These are phyloP conservation scores for Diaporthe capsici DNA, from an alignment of 2,329 filamentous ascomycete species.

Conservation along the genomic window DNA sequence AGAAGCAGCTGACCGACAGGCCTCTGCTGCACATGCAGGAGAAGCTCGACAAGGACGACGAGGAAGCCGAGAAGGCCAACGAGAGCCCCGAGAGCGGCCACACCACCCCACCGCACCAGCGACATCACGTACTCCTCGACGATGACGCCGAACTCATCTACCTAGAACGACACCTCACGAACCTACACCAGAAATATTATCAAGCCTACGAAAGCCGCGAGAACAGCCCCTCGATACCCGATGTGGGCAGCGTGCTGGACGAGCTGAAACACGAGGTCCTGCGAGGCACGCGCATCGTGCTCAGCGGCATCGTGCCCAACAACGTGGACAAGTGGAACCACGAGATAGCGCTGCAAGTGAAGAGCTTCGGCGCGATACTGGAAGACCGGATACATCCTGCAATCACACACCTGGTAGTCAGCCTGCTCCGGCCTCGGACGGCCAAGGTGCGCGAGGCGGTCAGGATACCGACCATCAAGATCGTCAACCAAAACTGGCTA, in stretches of 20 bases:
- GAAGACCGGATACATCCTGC: constrained; percentile 70
- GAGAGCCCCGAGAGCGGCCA: constrained; percentile 47
- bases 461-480: constrained; percentile 84
- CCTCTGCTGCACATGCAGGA: constrained; percentile 95
- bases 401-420: constrained; percentile 82
- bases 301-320: constrained; percentile 91
- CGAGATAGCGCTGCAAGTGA: constrained; percentile 89
- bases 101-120: constrained; percentile 55
- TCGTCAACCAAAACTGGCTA: constrained; percentile 94
- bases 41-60: constrained; percentile 87
- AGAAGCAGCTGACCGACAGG: constrained; percentile 89
- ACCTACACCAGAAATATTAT: constrained; percentile 86
- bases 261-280: constrained; percentile 84
- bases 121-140: constrained; percentile 87
- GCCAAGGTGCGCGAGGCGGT: constrained; percentile 92
- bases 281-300: constrained; percentile 81
- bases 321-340: constrained; percentile 83
- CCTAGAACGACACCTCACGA: constrained; percentile 81
- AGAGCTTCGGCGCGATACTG: constrained; percentile 83
- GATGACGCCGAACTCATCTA: constrained; percentile 86
- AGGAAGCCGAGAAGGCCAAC: constrained; percentile 67
- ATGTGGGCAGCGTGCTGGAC: constrained; percentile 88
- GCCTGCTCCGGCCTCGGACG: constrained; percentile 80
- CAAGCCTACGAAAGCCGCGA: constrained; percentile 80
- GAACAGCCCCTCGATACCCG: constrained; percentile 75